These are phyloP conservation scores for Ehretia macrophylla DNA, from an alignment of 257 asterid genomes.

Conservation along the genomic window DNA sequence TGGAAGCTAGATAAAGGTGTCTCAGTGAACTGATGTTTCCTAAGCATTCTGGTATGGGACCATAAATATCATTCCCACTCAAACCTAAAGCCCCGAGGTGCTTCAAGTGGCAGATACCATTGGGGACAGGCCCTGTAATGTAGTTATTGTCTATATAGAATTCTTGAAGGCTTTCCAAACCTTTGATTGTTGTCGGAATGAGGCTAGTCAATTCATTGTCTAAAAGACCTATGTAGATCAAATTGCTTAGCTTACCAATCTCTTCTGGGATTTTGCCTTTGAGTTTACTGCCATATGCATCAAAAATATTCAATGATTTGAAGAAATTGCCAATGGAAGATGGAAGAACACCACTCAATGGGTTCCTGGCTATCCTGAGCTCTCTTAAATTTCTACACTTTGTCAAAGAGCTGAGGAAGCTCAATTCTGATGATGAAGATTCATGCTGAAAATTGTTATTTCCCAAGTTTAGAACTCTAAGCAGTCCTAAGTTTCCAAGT, in stretches of 20 bases:
- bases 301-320: background rate
- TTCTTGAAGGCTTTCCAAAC: slow-evolving; percentile 18
- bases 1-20: background rate
- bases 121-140: slow-evolving; percentile 40
- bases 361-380: background rate
- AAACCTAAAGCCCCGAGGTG: slow-evolving; percentile 37
- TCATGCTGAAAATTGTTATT: slow-evolving; percentile 19
- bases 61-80: slow-evolving; percentile 31
- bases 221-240: background rate
- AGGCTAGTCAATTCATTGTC: background rate
- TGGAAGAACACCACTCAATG: background rate
- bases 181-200: slow-evolving; percentile 1
- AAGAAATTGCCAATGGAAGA: background rate
- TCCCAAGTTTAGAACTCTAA: background rate
- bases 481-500: slow-evolving; percentile 21
- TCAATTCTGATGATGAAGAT: slow-evolving; percentile 9
- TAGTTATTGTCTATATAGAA: slow-evolving; percentile 41
- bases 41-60: slow-evolving; percentile 17
- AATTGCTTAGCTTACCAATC: background rate
- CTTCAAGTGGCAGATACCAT: slow-evolving; percentile 29
- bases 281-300: background rate
- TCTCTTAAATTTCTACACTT: slow-evolving; percentile 18
- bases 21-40: background rate
- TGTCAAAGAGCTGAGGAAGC: slow-evolving; percentile 27
- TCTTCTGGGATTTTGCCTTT: background rate